Base-by-base conservation (phyloP, 2,329 filamentous ascomycete species). In the Aplosporella prunicola region DNA sequence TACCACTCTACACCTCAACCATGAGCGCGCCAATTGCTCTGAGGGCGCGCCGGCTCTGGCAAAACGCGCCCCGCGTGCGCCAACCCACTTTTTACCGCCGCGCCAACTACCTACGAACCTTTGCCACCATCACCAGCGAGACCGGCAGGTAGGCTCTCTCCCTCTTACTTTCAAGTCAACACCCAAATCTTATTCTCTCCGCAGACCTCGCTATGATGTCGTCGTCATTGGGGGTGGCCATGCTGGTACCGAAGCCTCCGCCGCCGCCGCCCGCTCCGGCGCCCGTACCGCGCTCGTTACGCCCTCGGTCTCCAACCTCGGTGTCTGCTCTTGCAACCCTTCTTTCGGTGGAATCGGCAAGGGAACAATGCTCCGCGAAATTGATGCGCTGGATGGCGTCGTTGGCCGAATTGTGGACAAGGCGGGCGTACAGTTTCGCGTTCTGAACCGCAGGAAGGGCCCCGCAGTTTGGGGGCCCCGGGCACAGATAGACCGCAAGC, bases 271-370 rank as follows among this genome's bases (percentile, higher is more conserved):
- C 29, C 77, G 91, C 52, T 76, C 83, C 11, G 91, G 91, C 35
- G 91, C 89, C 33, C 78, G 80, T 51, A 96, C 91, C 27, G 89
- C 82, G 2, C 74, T 98, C 47, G 71, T 98, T 32, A 98, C 91
- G 1, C 91, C 89, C 2, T 86, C 82, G 43, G 61, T 85, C 41
- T 80, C 88, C 42, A 94, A 95, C 50, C 78, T 96, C 14, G 89
- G 89, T 39, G 85, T 91, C 20, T 96, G 89, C 64, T 95, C 88
- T 23, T 96, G 89, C 65, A 96, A 96, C 57, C 89, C 89, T 2
- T 93, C 86, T 46, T 93, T 98, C 55, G 91, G 91, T 25, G 91
- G 91, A n/a, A 96, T 98, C 49, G 91, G 91, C 29, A 98, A 98
- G 58, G 91, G 91, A 11, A 96, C 85, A 8, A 95, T 98, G 68